Base-by-base conservation (phyloP, 2,329 filamentous ascomycete species). In the Pestalotiopsis sp. region DNA sequence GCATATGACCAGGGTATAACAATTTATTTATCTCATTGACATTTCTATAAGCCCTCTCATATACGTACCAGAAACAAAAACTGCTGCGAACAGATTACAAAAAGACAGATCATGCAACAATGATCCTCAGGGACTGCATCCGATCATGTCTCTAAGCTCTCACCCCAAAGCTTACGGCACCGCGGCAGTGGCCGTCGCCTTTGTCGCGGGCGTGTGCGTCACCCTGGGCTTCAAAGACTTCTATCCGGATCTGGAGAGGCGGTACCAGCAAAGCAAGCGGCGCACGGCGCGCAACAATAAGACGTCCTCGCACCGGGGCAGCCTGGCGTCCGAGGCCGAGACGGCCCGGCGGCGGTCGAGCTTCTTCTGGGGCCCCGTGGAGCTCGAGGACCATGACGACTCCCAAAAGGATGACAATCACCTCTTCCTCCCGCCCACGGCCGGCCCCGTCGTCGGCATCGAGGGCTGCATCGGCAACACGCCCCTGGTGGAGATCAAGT, bases 391-490 rank as follows among this genome's bases (percentile, higher is more conserved):
- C 75, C 85, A 84, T 70, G 87, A 90, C 36, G 75, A 73, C 67
- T 74, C 68, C 14, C 77, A 73, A 63, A 74, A 70, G 73, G 76
- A 73, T 57, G 39, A 25, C 67, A 70, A 36, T 20, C 72, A 38
- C 14, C 71, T 70, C 60, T 71, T 72, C 36, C 36, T 61, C 12
- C 72, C 66, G 67, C 72, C 73, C 64, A 65, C 72, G 38, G 64
- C 76, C 45, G 73, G 78, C 69, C 89, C 95, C 68, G 89, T 90
- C 14, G 88, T 93, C 68, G 96, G 96, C 20, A 93, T 99, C 70
- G 94, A 97, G 80, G 93, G 91, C 60, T 93, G 92, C 77, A 98
- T 99, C 77, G 96, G 96, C 68, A 93, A 97, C 80, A 99, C 96
- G 14, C 95, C 95, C 1, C 86, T 99, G 31, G 89, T 99, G 75